A percentile compares a stretch with the other conserved stretches of the same genome.
Evolutionary conservation across 225 moss, liverwort and hornwort genomes (phyloP).

Genomic region (Marchantia paleacea): DNA sequence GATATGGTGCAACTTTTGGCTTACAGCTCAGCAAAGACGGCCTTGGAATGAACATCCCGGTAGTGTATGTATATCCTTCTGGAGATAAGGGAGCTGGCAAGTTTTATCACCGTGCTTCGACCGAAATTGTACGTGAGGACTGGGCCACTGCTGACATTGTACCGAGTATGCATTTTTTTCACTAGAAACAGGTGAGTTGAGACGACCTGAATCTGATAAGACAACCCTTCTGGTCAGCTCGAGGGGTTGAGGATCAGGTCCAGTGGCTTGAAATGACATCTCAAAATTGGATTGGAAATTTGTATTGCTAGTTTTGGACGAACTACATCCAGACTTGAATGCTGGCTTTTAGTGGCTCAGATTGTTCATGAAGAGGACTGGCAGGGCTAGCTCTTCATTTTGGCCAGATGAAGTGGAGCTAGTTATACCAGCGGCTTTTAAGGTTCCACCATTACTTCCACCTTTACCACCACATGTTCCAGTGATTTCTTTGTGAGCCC

Average conservation of each 20-base stretch:
- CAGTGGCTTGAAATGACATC: background rate
- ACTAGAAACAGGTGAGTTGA: background rate
- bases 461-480: too few species aligned
- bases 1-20: background rate
- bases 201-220: background rate
- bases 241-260: background rate
- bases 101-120: background rate
- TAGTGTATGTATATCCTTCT: background rate
- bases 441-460: background rate
- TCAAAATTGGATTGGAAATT: background rate
- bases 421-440: background rate
- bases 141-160: background rate
- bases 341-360: background rate
- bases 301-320: background rate
- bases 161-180: background rate
- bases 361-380: background rate
- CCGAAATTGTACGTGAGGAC: background rate
- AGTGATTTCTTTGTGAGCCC: background rate
- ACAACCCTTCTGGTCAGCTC: background rate
- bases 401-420: background rate
- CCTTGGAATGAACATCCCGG: background rate
- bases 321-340: background rate
- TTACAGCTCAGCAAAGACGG: background rate
- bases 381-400: slow-evolving; percentile 1
- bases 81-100: background rate